phyloP scores from a whole-genome alignment of 345 rosid species.

The Gossypium bickii region DNA sequence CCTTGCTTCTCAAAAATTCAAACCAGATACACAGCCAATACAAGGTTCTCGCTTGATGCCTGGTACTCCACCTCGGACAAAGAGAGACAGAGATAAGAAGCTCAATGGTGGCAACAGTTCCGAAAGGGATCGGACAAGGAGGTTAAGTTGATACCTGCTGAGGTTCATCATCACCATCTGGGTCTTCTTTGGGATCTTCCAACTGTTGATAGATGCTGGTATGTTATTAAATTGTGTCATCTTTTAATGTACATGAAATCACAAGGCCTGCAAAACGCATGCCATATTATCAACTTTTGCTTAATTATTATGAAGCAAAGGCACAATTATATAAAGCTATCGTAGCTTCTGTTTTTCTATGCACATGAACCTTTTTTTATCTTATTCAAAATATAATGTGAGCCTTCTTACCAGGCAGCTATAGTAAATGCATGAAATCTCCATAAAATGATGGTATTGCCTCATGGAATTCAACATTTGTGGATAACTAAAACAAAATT shows the following conservation, averaged over 20 bases:
- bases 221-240: not conserved
- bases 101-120: conserved; percentile 15
- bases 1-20: conserved; percentile 72
- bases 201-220: not conserved
- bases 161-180: not conserved
- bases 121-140: conserved; percentile 26
- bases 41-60: conserved; percentile 44
- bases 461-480: not conserved
- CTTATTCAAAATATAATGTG: not conserved
- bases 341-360: not conserved
- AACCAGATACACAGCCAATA: conserved; percentile 33
- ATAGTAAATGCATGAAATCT: not conserved
- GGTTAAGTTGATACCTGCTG: conserved; percentile 14
- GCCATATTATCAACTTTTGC: conserved; percentile 9
- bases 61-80: conserved; percentile 52
- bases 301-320: not conserved
- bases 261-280: not conserved
- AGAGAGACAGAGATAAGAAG: conserved; percentile 37
- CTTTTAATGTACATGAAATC: conserved; percentile 5
- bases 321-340: not conserved
- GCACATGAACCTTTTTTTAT: not conserved
- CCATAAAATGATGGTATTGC: not conserved
- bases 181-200: not conserved
- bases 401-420: not conserved
- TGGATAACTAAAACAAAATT: not conserved